Conservation (phyloP, 1,284 basidiomycete species). For the Leccinum pachyderme region DNA sequence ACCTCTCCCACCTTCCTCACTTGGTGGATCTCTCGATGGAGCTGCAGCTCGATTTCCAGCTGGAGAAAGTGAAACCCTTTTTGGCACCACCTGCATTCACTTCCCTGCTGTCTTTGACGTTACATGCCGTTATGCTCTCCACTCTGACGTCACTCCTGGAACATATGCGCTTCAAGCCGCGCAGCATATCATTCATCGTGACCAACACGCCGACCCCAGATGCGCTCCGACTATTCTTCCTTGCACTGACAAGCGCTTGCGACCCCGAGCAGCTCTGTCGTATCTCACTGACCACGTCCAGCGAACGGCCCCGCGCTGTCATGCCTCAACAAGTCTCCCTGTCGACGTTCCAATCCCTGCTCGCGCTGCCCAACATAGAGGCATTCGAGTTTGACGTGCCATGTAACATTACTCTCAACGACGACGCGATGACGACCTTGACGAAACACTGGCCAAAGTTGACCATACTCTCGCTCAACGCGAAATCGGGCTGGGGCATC, state of each 20-base stretch:
- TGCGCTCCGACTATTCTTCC: constrained; percentile 21
- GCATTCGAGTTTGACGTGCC: constrained; percentile 19
- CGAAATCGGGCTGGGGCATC: constrained; percentile 17
- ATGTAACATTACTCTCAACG: constrained; percentile 18
- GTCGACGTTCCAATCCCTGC: constrained; percentile 19
- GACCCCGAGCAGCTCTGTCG: constrained; percentile 7
- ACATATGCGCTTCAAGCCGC: constrained; percentile 17
- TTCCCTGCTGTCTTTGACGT: constrained; percentile 9
- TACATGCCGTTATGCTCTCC: constrained; percentile 10
- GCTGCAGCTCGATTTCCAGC: constrained; percentile 14
- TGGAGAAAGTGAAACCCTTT: constrained; percentile 13
- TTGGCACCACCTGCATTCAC: constrained; percentile 18
- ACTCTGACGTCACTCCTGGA: constrained; percentile 24
- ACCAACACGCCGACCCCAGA: constrained; percentile 13
- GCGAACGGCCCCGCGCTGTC: background rate
- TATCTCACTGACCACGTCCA: constrained; percentile 11
- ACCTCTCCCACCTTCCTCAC: constrained; percentile 22
- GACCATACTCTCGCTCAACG: constrained; percentile 14
- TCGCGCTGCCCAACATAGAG: constrained; percentile 12
- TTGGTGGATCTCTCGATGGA: constrained; percentile 17
- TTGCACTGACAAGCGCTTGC: constrained; percentile 20
- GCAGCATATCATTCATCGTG: constrained; percentile 18
- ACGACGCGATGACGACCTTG: constrained; percentile 13
- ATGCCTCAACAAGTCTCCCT: constrained; percentile 10
- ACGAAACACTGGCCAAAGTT: constrained; percentile 22